Base-by-base conservation (phyloP, 371 early-diverging fungal genomes). In the Zancudomyces culisetae region DNA sequence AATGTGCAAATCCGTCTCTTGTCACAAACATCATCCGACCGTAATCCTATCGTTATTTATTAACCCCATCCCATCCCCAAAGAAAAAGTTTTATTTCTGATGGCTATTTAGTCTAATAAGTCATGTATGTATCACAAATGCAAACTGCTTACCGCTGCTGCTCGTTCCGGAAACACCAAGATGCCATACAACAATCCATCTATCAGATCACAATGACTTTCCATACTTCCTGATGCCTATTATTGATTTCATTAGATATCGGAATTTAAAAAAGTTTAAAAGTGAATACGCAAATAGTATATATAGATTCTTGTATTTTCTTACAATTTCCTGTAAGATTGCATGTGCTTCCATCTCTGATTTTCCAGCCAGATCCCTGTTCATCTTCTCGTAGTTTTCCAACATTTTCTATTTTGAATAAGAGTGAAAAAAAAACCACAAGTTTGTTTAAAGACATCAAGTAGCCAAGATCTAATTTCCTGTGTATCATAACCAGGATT, bases 121-220 rank as follows among this genome's bases (percentile, higher is more conserved):
- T n/a, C n/a, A n/a, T n/a, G 3, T 28, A n/a, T 2, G 4, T 22
- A 0, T 3, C 18, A 23, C 28, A n/a, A n/a, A 18, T 27, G 20
- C 27, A n/a, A 27, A 28, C 29, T 27, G 35, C 63, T 60, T 74
- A 74, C 73, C 54, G 57, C 52, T 15, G 58, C 57, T 6, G 66
- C 62, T 20, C 71, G 65, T 26, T 52, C 60, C 20, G 71, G 59
- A 39, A 72, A 72, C 21, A 75, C 77, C 18, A 80, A 55, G 1
- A 76, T 67, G 2, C 75, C 79, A 43, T 80, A 84, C 0, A 84
- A 51, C 2, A 84, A 64, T 13, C 81, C 84, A 40, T 72, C 70
- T 39, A 78, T 72, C 22, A 76, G 67, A 22, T 76, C 73, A 19
- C 58, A 49, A 52, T 82, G 81, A 49, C 68, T 62, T 23, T 48